phyloP scores from a whole-genome alignment of 139 green algal genomes.

The Chlamydomonas sp. region DNA sequence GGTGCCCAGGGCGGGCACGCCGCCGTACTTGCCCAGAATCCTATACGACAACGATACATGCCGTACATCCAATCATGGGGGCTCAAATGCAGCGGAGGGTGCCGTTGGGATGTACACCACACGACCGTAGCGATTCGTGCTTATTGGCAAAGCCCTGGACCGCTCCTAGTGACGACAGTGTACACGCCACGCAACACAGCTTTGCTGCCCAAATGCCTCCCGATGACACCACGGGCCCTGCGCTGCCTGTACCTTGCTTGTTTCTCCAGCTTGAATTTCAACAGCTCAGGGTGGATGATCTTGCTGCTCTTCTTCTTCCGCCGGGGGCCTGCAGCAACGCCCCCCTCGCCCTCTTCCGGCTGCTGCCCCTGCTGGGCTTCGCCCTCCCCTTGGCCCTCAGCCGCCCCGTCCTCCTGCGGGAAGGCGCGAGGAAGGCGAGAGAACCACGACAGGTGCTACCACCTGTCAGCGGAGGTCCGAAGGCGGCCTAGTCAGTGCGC shows the following conservation, averaged over 20 bases:
- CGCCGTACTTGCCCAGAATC: constrained; percentile 64
- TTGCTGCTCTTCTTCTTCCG: constrained; percentile 37
- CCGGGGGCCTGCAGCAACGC: not conserved
- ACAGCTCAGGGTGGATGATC: constrained; percentile 58
- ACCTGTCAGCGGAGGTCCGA: too few relatives aligned
- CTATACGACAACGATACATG: constrained; percentile 14
- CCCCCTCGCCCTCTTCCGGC: not conserved
- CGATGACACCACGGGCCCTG: not conserved
- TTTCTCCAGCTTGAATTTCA: constrained; percentile 65
- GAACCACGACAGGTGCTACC: too few relatives aligned
- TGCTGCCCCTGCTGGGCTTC: not conserved
- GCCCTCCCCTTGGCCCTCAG: not conserved
- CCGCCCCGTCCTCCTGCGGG: too few relatives aligned
- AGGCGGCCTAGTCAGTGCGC: too few relatives aligned
- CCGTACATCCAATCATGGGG: not conserved
- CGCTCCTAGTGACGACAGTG: too few relatives aligned
- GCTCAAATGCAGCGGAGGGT: too few relatives aligned
- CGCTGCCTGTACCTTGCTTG: constrained; percentile 40
- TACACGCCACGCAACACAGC: too few relatives aligned
- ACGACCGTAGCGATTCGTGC: too few relatives aligned
- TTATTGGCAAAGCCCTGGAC: too few relatives aligned
- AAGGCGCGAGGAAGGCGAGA: too few relatives aligned
- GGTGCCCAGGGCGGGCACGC: constrained; percentile 53
- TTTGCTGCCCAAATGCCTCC: too few relatives aligned
- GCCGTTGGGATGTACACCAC: too few relatives aligned